A percentile compares a stretch with the other conserved stretches of the same genome.
phyloP scores from a whole-genome alignment of 2,329 filamentous ascomycete genomes.

The Uncinocarpus reesii region DNA sequence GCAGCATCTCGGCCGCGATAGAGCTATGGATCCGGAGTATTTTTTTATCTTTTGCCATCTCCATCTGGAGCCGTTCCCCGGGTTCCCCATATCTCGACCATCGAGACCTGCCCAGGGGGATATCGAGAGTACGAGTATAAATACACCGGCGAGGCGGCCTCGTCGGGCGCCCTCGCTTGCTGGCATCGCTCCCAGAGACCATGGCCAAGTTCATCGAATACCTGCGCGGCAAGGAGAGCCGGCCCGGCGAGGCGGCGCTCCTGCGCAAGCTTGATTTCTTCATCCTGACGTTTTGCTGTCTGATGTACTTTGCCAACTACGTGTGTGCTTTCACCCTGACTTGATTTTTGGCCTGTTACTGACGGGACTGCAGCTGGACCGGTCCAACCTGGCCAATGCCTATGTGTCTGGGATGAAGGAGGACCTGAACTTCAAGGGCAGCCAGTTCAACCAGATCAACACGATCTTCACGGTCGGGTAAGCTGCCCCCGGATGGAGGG shows the following conservation, averaged over 20 bases:
- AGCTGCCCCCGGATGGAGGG: neutral
- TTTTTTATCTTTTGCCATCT: no score
- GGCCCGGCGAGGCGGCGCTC: conserved; percentile 23
- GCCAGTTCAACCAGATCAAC: conserved; percentile 31
- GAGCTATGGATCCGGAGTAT: no score
- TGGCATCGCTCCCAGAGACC: neutral
- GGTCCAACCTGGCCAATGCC: conserved; percentile 36
- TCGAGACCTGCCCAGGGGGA: no score
- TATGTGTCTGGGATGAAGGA: conserved; percentile 32
- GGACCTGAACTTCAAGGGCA: conserved; percentile 28
- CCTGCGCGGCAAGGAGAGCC: conserved; percentile 15
- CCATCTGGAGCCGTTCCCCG: no score
- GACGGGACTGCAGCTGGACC: conserved; percentile 27
- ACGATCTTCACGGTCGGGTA: conserved; percentile 38
- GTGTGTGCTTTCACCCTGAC: conserved; percentile 11
- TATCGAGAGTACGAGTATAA: neutral
- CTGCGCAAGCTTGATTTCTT: conserved; percentile 44
- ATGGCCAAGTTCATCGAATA: conserved; percentile 16
- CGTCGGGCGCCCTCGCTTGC: neutral
- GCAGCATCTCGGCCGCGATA: no score
- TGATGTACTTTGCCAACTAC: conserved; percentile 40
- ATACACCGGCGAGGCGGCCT: neutral
- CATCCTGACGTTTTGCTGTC: conserved; percentile 35
- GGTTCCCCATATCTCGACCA: no score
- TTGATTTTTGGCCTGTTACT: neutral